Conservation (phyloP, 1,284 basidiomycete species). For the Cronartium quercuum region DNA sequence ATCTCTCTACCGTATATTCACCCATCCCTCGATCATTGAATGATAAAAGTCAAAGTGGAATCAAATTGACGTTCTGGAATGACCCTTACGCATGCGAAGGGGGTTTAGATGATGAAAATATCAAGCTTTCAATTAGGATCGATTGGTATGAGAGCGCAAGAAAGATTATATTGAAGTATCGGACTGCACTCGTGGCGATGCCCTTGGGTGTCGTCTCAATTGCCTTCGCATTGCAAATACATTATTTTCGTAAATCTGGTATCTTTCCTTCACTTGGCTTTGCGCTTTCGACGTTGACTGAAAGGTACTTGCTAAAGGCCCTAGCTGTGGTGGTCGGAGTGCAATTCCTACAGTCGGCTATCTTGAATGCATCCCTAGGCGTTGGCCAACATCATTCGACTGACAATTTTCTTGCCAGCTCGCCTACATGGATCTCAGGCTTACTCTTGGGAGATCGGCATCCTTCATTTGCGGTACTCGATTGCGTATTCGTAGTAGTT, state of each 20-base stretch:
- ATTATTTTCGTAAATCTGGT: not conserved
- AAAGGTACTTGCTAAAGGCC: not conserved
- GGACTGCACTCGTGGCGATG: slow-evolving; percentile 65
- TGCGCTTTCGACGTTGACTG: not conserved
- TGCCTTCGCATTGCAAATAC: slow-evolving; percentile 48
- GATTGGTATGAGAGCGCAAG: slow-evolving; percentile 66
- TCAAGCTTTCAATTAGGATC: slow-evolving; percentile 55
- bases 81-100: slow-evolving; percentile 43
- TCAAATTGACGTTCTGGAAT: slow-evolving; percentile 42
- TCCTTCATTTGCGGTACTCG: not conserved
- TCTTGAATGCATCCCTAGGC: not conserved
- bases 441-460: slow-evolving; percentile 7
- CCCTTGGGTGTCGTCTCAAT: slow-evolving; percentile 60
- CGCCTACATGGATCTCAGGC: not conserved
- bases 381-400: not conserved
- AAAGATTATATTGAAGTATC: slow-evolving; percentile 65
- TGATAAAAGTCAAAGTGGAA: slow-evolving; percentile 14
- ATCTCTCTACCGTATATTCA: slow-evolving; percentile 43
- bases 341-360: slow-evolving; percentile 1
- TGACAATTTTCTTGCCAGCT: not conserved
- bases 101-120: slow-evolving; percentile 48
- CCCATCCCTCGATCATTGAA: slow-evolving; percentile 9
- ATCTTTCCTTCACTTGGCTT: slow-evolving; percentile 3
- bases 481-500: slow-evolving; percentile 15
- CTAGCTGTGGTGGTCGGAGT: not conserved